phyloP scores from a whole-genome alignment of 1,284 basidiomycete genomes.

The Anthracocystis walkeri region DNA sequence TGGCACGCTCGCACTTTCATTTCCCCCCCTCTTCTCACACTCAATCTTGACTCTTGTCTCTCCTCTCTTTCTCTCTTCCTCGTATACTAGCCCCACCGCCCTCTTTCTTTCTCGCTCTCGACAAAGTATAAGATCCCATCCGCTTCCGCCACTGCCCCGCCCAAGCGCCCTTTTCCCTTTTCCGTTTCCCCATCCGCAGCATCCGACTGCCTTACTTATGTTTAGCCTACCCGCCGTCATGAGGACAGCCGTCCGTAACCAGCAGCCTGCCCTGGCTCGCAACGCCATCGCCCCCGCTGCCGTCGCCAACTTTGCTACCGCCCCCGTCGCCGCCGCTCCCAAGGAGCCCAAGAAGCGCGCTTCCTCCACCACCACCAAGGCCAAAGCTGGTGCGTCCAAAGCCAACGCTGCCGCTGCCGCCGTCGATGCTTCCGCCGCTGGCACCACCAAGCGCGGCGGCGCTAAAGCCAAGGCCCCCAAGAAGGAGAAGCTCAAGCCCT shows the following conservation, averaged over 20 bases:
- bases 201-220: conserved; percentile 40
- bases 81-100: background rate
- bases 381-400: conserved; percentile 34
- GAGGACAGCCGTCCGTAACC: conserved; percentile 47
- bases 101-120: conserved; percentile 4
- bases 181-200: conserved; percentile 32
- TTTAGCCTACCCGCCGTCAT: conserved; percentile 35
- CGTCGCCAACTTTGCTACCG: conserved; percentile 40
- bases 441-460: conserved; percentile 38
- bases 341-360: conserved; percentile 51
- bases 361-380: conserved; percentile 47
- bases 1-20: conserved; percentile 5
- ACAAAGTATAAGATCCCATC: conserved; percentile 33
- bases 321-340: conserved; percentile 24
- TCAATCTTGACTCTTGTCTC: too few relatives aligned
- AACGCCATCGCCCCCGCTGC: conserved; percentile 34
- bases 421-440: conserved; percentile 22
- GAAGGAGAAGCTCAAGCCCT: conserved; percentile 61
- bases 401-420: conserved; percentile 19
- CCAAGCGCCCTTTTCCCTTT: conserved; percentile 18
- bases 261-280: conserved; percentile 32
- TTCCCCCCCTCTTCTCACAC: background rate
- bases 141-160: conserved; percentile 19
- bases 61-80: background rate
- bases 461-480: conserved; percentile 51